Evolutionary conservation across 2,329 filamentous ascomycete genomes (phyloP).

Genomic region (Colletotrichum sp.): DNA sequence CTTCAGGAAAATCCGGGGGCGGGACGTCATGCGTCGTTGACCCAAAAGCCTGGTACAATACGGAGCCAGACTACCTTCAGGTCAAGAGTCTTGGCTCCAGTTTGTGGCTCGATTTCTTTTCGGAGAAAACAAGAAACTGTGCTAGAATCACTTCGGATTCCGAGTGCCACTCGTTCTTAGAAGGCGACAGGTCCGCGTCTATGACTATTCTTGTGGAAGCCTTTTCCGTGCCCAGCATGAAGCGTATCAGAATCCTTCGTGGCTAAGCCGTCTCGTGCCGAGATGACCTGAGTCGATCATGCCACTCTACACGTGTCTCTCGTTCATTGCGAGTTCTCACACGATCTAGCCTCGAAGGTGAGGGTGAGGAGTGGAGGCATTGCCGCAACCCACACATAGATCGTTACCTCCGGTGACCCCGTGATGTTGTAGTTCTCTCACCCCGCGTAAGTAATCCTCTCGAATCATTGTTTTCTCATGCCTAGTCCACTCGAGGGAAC

Average conservation of each 20-base stretch:
- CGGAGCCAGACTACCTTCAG: not conserved
- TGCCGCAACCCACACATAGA: not conserved
- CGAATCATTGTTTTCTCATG: not conserved
- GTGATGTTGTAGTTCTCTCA: not conserved
- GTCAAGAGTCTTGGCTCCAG: not conserved
- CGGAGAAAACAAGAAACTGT: not conserved
- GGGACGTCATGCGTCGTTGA: conserved; percentile 6
- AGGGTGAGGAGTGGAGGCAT: not conserved
- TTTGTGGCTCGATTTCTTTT: not conserved
- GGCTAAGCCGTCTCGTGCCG: not conserved
- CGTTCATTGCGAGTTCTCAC: not conserved
- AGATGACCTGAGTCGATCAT: not conserved
- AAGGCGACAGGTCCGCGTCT: not conserved
- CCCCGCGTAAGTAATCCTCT: not conserved
- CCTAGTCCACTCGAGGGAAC: not conserved
- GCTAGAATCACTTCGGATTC: not conserved
- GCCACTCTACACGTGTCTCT: not conserved
- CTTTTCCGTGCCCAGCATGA: not conserved
- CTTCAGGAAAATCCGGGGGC: conserved; percentile 3
- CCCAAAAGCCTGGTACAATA: not conserved
- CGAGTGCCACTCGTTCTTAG: not conserved
- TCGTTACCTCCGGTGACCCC: not conserved
- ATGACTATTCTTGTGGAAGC: not conserved
- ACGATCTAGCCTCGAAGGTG: not conserved
- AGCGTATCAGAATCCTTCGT: not conserved